Evolutionary conservation across 75 land plant genomes (phyloP).

Genomic region (Azolla pinnata): DNA sequence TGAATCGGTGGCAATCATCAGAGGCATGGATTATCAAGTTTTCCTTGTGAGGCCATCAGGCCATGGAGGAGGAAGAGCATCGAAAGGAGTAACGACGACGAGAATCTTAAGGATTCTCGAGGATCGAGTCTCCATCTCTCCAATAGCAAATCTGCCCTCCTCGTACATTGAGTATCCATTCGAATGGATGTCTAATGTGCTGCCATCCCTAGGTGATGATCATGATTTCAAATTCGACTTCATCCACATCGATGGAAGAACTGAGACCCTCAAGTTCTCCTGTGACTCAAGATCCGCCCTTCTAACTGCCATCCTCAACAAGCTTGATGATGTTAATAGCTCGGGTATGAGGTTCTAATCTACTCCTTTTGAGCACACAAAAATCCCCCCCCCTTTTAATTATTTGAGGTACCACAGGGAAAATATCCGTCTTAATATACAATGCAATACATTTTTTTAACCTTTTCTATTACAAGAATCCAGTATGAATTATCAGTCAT

Average conservation of each 20-base stretch:
- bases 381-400: too few species aligned
- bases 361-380: too few species aligned
- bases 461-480: too few species aligned
- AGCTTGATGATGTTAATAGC: conserved; percentile 38
- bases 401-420: too few species aligned
- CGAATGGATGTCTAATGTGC: conserved; percentile 29
- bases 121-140: conserved; percentile 25
- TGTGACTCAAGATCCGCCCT: conserved; percentile 41
- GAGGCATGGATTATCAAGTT: conserved; percentile 38
- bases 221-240: conserved; percentile 31
- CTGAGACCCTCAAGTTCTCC: conserved; percentile 22
- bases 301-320: conserved; percentile 31
- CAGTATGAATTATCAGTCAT: too few species aligned
- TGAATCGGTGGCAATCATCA: not conserved
- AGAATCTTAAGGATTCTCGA: conserved; percentile 28
- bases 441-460: too few species aligned
- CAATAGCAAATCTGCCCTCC: conserved; percentile 9
- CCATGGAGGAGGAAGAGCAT: conserved; percentile 8
- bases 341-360: conserved; percentile 25
- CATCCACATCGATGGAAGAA: conserved; percentile 10
- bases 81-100: conserved; percentile 19
- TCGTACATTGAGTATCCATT: conserved; percentile 19
- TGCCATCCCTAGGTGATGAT: conserved; percentile 26
- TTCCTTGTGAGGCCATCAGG: conserved; percentile 33
- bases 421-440: too few species aligned